Base-by-base conservation (phyloP, 2,329 filamentous ascomycete genomes). In the Tolypocladium ophioglossoides region DNA sequence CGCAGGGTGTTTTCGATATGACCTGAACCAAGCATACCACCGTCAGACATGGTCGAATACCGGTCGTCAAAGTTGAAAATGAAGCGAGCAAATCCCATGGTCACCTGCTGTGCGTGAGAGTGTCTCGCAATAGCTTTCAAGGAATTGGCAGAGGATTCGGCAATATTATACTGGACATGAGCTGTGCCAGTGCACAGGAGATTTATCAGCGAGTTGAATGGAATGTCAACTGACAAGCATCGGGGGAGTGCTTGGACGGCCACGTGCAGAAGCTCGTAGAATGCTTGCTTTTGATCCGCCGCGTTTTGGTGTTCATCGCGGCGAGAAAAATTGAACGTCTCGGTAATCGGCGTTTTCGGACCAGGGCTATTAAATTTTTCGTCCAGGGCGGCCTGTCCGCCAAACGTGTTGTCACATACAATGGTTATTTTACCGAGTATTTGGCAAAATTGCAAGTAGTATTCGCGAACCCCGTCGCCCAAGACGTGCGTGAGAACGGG, bases 31-130 rank as follows among this genome's bases (percentile, higher is more conserved):
- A 99, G 83, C 85, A 99, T 94, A 2, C 94, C 94, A 35, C 95
- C 94, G 64, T 99, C 94, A 11, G 91, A 96, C 85, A 97, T 96
- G 35, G 94, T 97, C 1, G 92, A 90, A 68, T 99, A 99, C 27
- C 91, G 85, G 61, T 95, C 91, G 68, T 99, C 95, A 67, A 97
- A 99, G 62, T 94, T 96, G 74, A 99, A 99, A 52, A 99, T 99
- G 70, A 97, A 99, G 30, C 91, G 81, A 39, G 94, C 89, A 70
- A 99, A 99, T 0, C 94, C 92, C 70, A 95, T 96, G 0, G 91
- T 96, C 3, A 99, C 94, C 68, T 94, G 89, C 62, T 99, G 91
- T 0, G 94, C 91, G 70, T 96, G 88, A 9, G 87, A 89, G 64
- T 99, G 94, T 35, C 89, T 82, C 12, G 95, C 94, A 63, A 99